These are phyloP conservation scores for Thermothielavioides terrestris DNA, from an alignment of 495 filamentous ascomycete species.

Conservation along the genomic window DNA sequence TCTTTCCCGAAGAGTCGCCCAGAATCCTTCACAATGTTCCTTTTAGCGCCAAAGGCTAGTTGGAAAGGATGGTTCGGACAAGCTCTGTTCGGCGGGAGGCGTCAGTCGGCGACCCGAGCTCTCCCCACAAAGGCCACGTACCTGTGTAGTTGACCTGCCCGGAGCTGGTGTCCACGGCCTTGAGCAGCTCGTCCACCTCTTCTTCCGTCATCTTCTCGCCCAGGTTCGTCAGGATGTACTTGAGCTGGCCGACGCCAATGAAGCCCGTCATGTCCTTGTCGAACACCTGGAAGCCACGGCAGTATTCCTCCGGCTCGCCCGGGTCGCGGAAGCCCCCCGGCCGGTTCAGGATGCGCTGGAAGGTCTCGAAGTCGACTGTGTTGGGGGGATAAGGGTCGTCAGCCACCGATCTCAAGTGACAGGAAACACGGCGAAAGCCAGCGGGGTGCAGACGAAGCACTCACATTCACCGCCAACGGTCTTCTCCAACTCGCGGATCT, in stretches of 20 bases:
- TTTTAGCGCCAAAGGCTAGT: too few species aligned
- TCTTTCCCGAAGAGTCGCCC: too few species aligned
- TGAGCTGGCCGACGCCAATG: conserved; percentile 91
- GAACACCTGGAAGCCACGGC: conserved; percentile 96
- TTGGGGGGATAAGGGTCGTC: neutral
- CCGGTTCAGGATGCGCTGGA: conserved; percentile 89
- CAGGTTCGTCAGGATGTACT: conserved; percentile 93
- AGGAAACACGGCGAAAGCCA: neutral
- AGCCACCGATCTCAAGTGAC: neutral
- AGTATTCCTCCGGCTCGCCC: conserved; percentile 95
- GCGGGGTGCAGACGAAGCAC: conserved; percentile 26
- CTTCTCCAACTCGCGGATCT: conserved; percentile 85
- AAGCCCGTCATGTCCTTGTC: conserved; percentile 98
- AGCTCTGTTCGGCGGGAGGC: conserved; percentile 48
- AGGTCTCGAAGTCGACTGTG: conserved; percentile 94
- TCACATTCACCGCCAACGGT: conserved; percentile 80
- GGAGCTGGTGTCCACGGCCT: conserved; percentile 87
- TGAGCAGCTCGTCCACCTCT: conserved; percentile 95
- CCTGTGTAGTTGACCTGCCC: conserved; percentile 96
- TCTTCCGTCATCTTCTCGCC: conserved; percentile 99
- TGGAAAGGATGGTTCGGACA: conserved; percentile 88
- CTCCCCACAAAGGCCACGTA: conserved; percentile 30
- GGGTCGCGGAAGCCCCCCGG: conserved; percentile 97
- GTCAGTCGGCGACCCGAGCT: neutral
- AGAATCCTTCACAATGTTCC: too few species aligned